A percentile compares a stretch with the other conserved stretches of the same genome.
Evolutionary conservation across 2,329 filamentous ascomycete species (phyloP).

Genomic region (Cladophialophora carrionii): DNA sequence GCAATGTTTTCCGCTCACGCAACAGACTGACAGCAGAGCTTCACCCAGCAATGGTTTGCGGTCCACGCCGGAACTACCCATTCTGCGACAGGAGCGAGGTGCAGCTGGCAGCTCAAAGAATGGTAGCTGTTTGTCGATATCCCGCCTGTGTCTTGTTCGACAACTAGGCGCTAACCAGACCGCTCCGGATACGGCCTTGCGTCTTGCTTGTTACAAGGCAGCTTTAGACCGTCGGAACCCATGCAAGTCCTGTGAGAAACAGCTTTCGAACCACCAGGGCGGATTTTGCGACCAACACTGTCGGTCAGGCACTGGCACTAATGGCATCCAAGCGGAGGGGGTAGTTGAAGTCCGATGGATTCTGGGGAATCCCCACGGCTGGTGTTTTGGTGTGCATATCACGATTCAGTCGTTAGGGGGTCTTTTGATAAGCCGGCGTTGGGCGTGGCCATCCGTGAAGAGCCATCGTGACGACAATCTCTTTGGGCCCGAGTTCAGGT

Average conservation of each 20-base stretch:
- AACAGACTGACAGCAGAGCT: not conserved
- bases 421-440: not conserved
- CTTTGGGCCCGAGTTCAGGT: not conserved
- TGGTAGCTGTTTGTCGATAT: not conserved
- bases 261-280: not conserved
- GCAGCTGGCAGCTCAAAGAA: not conserved
- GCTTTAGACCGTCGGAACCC: not conserved
- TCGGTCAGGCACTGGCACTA: not conserved
- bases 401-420: not conserved
- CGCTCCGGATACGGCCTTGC: not conserved
- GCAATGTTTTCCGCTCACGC: not conserved
- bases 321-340: not conserved
- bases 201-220: not conserved
- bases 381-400: not conserved
- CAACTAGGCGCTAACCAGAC: not conserved
- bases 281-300: not conserved
- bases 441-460: not conserved
- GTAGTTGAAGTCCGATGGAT: not conserved
- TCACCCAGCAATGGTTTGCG: not conserved
- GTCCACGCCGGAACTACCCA: not conserved
- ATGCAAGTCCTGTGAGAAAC: not conserved
- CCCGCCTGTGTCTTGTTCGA: not conserved
- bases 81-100: not conserved
- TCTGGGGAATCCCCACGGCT: not conserved
- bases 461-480: not conserved